Evolutionary conservation across 78 protist species (phyloP).

Genomic region (Chrysochromulina tobinii): DNA sequence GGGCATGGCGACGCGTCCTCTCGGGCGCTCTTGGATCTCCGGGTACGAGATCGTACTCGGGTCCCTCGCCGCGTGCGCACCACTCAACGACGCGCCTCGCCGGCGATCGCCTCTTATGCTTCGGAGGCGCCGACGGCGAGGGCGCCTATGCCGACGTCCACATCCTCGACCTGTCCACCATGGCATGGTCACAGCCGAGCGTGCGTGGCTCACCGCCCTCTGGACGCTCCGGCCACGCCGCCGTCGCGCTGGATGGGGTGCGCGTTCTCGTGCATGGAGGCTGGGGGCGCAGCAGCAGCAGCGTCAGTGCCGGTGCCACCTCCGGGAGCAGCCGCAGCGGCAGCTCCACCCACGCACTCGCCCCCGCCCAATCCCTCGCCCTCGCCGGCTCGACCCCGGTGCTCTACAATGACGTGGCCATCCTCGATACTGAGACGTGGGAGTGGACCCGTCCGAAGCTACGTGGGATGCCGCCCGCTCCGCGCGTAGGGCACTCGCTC

Average conservation of each 20-base stretch:
- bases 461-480: not conserved
- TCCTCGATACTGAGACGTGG: not conserved
- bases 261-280: not conserved
- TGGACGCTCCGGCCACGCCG: not conserved
- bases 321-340: too few relatives aligned
- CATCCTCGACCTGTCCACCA: not conserved
- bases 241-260: not conserved
- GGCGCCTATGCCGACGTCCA: not conserved
- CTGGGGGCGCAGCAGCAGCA: not conserved
- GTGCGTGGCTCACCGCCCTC: not conserved
- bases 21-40: too few relatives aligned
- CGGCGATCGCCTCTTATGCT: not conserved
- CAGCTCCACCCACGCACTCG: too few relatives aligned
- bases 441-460: not conserved
- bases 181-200: not conserved
- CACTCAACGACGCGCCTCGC: not conserved
- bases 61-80: not conserved
- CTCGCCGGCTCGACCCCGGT: not conserved
- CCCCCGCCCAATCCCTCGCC: not conserved
- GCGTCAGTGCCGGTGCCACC: too few relatives aligned
- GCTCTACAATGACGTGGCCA: not conserved
- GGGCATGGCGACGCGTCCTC: not conserved
- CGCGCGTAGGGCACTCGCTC: not conserved
- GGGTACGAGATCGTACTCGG: too few relatives aligned
- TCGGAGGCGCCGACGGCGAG: slow-evolving; percentile 3